Evolutionary conservation across 2,329 filamentous ascomycete species (phyloP), one percentile per base, ranked within the genome.

Genomic region (Diplocarpon mali): DNA sequence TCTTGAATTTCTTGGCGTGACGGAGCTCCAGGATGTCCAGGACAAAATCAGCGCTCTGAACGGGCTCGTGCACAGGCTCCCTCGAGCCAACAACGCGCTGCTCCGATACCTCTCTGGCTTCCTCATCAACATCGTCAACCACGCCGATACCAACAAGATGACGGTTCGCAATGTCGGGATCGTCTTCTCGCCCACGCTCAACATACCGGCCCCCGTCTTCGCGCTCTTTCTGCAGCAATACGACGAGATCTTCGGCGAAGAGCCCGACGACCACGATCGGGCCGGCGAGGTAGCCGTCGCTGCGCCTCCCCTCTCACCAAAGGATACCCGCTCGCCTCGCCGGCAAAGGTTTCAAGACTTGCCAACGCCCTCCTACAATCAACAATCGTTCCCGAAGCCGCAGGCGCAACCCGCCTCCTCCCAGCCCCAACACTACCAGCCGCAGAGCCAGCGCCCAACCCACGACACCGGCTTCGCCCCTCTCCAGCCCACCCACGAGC

Each of bases 141-240:
- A 95, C 56, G 73, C 87, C 6, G 81, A 85, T 56, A 71, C 83
- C 50, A 98, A 98, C 69, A 96, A 95, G 71, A 98, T 98, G 92
- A 95, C 85, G 10, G 85, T 95, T 42, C 81, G 90, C 53, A 98
- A 98, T 60, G 86, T 98, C 44, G 90, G 92, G 52, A 96, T 98
- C 56, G 90, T 98, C 45, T 98, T 98, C 64, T 94, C 92, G 13
- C 92, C 92, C 0, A 96, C 92, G 0, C 73, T 98, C 43, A 96
- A 96, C 63, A 95, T 98, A 35, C 90, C 92, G 0, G 88, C 88
- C 0, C 89, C 90, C 0, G 83, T 98, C 10, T 95, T 98, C 62
- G 88, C 89, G 3, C 75, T 93, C 63, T 92, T 98, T 64, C 72
- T 98, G 46, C 89, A 92, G 52, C 89, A 96, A 58, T 95, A 87